Conservation (phyloP, 1,139 yeast species). For the Blastobotrys petasosporus region DNA sequence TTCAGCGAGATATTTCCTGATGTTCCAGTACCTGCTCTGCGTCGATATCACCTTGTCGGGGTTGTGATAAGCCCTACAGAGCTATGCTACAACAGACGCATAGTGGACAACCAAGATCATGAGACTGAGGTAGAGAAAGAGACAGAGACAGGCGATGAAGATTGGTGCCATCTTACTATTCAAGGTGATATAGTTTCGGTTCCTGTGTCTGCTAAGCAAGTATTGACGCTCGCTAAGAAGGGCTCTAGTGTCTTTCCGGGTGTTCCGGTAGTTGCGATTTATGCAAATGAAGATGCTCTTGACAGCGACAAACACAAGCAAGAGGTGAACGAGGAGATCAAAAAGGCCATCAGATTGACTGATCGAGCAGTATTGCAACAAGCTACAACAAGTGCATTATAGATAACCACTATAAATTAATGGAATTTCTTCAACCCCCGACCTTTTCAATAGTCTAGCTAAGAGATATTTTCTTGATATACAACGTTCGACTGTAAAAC, state of each 20-base stretch:
- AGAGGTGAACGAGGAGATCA: conserved; percentile 16
- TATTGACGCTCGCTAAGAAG: conserved; percentile 19
- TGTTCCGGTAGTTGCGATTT: conserved; percentile 25
- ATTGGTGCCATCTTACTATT: conserved; percentile 20
- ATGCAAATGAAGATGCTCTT: conserved; percentile 24
- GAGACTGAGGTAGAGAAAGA: conserved; percentile 2
- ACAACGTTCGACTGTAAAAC: no score
- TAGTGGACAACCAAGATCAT: conserved; percentile 14
- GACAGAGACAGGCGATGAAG: background rate
- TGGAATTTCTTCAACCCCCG: no score
- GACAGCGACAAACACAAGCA: conserved; percentile 14
- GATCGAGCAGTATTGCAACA: no score
- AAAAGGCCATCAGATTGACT: background rate
- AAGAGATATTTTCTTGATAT: no score
- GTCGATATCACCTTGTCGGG: conserved; percentile 24
- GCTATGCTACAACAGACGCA: conserved; percentile 24
- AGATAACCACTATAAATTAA: no score
- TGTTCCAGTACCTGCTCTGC: conserved; percentile 18
- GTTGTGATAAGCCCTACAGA: conserved; percentile 29
- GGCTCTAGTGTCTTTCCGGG: conserved; percentile 23
- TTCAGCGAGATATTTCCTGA: conserved; percentile 14
- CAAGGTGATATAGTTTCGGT: conserved; percentile 10
- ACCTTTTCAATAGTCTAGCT: no score
- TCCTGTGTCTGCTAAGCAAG: conserved; percentile 18
- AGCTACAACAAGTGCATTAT: no score